A percentile compares a stretch with the other conserved stretches of the same genome.
phyloP scores from a whole-genome alignment of 306 rosid genomes.

The Prunus armeniaca region DNA sequence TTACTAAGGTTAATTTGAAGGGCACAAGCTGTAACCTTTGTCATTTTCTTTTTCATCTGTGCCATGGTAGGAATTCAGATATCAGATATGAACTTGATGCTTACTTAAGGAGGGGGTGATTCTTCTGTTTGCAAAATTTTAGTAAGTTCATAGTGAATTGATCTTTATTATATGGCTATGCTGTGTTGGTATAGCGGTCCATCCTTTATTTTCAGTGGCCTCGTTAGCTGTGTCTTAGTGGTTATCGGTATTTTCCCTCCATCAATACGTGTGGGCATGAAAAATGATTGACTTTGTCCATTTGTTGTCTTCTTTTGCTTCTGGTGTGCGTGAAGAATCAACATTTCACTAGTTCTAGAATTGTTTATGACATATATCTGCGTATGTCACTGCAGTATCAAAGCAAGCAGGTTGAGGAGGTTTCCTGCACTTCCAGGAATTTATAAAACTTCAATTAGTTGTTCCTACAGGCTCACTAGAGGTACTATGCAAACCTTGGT shows the following conservation, averaged over 20 bases:
- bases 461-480: conserved; percentile 68
- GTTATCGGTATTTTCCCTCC: conserved; percentile 13
- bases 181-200: neutral
- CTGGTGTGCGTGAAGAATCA: conserved; percentile 38
- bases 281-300: conserved; percentile 22
- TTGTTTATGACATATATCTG: conserved; percentile 73
- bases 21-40: neutral
- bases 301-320: conserved; percentile 25
- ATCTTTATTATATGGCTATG: neutral
- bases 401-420: conserved; percentile 98
- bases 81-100: neutral
- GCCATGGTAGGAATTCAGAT: neutral
- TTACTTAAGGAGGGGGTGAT: neutral
- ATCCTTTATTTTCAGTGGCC: conserved; percentile 6
- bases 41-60: neutral
- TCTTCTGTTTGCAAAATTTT: conserved; percentile 4
- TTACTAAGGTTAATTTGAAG: neutral
- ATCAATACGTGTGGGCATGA: conserved; percentile 16
- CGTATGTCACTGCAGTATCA: conserved; percentile 96
- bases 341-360: conserved; percentile 38
- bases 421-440: conserved; percentile 57
- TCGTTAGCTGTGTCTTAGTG: neutral
- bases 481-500: conserved; percentile 73
- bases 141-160: neutral
- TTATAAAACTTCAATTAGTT: conserved; percentile 72